These are phyloP conservation scores for Heritiera fomes DNA, from an alignment of 345 rosid genomes.

Conservation along the genomic window DNA sequence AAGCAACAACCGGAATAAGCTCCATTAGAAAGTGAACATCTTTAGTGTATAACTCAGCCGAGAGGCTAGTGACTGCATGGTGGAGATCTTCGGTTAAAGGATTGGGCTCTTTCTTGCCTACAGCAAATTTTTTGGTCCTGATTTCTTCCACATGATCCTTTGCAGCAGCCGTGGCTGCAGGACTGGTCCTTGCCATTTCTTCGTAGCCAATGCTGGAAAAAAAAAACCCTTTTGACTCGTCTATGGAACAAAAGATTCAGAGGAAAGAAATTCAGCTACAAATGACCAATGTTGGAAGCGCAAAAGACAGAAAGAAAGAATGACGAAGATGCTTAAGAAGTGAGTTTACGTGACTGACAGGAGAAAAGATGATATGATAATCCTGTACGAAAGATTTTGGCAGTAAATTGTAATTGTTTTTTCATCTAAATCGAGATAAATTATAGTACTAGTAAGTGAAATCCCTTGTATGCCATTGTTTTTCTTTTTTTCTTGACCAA, in stretches of 20 bases:
- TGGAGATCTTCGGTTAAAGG: constrained; percentile 1
- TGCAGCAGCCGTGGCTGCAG: neutral
- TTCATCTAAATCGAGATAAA: neutral
- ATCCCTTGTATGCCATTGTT: no score
- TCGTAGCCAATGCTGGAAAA: neutral
- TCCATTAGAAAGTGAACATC: constrained; percentile 38
- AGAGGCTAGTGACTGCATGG: constrained; percentile 21
- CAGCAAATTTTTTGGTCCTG: neutral
- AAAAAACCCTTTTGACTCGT: neutral
- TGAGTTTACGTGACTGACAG: neutral
- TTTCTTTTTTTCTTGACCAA: no score
- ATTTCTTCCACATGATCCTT: neutral
- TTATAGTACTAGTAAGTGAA: neutral
- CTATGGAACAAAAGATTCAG: neutral
- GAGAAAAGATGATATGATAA: neutral
- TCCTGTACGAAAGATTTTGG: neutral
- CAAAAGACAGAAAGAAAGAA: neutral
- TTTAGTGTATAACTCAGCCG: constrained; percentile 31
- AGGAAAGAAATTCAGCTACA: neutral
- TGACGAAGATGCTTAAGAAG: neutral
- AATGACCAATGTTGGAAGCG: neutral
- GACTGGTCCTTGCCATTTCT: neutral
- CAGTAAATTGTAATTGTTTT: neutral
- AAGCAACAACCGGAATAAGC: constrained; percentile 27
- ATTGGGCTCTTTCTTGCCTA: constrained; percentile 3